A percentile compares a stretch with the other conserved stretches of the same genome.
phyloP scores from a whole-genome alignment of 257 asterid species.

The Euphrasia confusa region DNA sequence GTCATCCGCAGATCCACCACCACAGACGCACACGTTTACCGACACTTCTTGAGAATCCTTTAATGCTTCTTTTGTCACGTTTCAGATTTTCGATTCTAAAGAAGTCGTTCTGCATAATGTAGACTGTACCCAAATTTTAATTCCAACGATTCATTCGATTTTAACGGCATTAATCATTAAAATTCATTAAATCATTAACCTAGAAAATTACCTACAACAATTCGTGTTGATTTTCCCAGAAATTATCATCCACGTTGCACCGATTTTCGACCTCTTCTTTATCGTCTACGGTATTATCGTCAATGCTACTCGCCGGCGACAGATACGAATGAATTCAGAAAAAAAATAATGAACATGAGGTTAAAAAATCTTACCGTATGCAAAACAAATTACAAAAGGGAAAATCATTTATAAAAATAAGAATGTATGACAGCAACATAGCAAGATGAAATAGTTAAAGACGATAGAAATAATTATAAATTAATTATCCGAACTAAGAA shows the following conservation, averaged over 20 bases:
- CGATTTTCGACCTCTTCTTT: constrained; percentile 24
- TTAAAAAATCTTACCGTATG: no score
- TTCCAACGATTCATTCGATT: not conserved
- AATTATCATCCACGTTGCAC: constrained; percentile 27
- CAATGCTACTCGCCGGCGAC: constrained; percentile 35
- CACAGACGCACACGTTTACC: constrained; percentile 41
- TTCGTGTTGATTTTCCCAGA: constrained; percentile 71
- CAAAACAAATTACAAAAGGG: no score
- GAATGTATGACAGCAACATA: no score
- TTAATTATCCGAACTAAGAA: no score
- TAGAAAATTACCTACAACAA: constrained; percentile 52
- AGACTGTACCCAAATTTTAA: constrained; percentile 26
- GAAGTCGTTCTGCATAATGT: constrained; percentile 68
- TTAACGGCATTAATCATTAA: no score
- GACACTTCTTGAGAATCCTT: constrained; percentile 38
- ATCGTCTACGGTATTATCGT: constrained; percentile 21
- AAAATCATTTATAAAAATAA: no score
- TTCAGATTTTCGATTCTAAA: constrained; percentile 59
- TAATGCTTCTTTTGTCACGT: constrained; percentile 46
- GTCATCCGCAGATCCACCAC: constrained; percentile 21
- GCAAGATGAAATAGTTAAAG: no score
- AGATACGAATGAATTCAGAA: no score
- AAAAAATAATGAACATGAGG: no score
- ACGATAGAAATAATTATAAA: no score
- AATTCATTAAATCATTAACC: no score